Conservation (phyloP, 192 early-diverging fungal genomes). For the Umbelopsis sp. region DNA sequence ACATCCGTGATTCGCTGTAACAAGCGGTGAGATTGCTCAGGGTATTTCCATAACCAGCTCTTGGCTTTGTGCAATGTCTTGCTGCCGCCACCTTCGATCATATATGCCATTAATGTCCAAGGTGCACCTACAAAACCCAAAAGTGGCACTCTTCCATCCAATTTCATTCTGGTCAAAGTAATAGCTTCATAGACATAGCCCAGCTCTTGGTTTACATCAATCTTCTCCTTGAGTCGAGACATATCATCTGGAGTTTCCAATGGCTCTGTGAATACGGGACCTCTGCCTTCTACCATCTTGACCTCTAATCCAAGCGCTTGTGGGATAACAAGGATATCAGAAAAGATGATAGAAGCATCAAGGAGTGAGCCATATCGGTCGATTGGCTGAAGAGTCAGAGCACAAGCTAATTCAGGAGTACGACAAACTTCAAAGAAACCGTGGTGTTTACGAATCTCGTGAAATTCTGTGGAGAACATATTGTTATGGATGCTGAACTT, state of each 20-base stretch:
- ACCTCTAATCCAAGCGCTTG: constrained; percentile 95
- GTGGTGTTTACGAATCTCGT: constrained; percentile 75
- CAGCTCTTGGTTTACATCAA: constrained; percentile 78
- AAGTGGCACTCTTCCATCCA: constrained; percentile 87
- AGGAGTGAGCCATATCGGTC: constrained; percentile 87
- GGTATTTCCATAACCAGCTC: constrained; percentile 84
- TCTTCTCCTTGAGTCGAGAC: constrained; percentile 56
- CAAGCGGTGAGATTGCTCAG: constrained; percentile 73
- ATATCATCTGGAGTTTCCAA: constrained; percentile 75
- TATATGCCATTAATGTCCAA: constrained; percentile 99
- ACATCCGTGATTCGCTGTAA: constrained; percentile 84
- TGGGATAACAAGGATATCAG: constrained; percentile 96
- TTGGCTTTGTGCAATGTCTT: constrained; percentile 91
- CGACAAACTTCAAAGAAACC: constrained; percentile 97
- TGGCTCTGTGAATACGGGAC: constrained; percentile 89
- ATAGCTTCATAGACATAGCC: constrained; percentile 94
- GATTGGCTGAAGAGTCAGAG: constrained; percentile 97
- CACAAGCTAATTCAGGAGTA: constrained; percentile 87
- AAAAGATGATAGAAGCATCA: constrained; percentile 98
- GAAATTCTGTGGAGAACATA: constrained; percentile 72
- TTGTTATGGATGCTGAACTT: neutral
- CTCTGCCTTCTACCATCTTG: constrained; percentile 90
- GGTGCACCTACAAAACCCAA: constrained; percentile 97
- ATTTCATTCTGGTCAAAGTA: constrained; percentile 83
- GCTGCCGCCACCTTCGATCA: constrained; percentile 97